phyloP scores from a whole-genome alignment of 2,329 filamentous ascomycete species.

The Alternaria conjuncta region DNA sequence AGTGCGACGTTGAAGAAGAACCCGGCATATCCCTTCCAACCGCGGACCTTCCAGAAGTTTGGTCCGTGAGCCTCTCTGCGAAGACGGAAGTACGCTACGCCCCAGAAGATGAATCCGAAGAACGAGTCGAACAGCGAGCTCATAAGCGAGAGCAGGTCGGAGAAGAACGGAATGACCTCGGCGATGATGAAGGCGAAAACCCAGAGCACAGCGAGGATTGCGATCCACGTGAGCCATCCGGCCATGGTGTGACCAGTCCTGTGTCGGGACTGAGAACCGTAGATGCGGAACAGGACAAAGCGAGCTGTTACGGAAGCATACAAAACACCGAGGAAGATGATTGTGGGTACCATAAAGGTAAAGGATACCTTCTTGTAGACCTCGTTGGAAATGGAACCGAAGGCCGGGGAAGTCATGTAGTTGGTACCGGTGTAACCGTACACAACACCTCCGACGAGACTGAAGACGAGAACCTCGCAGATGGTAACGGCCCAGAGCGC shows the following conservation, averaged over 20 bases:
- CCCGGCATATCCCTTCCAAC: constrained; percentile 60
- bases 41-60: constrained; percentile 60
- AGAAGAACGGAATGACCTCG: constrained; percentile 93
- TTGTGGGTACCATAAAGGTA: constrained; percentile 93
- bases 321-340: constrained; percentile 89
- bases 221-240: constrained; percentile 81
- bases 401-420: constrained; percentile 87
- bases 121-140: constrained; percentile 91
- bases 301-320: constrained; percentile 90
- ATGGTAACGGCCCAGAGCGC: constrained; percentile 90
- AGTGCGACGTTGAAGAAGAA: constrained; percentile 74
- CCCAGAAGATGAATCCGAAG: constrained; percentile 97
- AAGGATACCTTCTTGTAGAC: constrained; percentile 87
- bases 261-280: constrained; percentile 74
- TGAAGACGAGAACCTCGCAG: constrained; percentile 85
- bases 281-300: constrained; percentile 90
- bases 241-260: constrained; percentile 79
- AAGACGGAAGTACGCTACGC: constrained; percentile 80
- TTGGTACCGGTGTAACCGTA: constrained; percentile 90
- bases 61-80: constrained; percentile 67
- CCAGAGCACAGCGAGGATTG: constrained; percentile 78
- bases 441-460: constrained; percentile 77
- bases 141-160: constrained; percentile 75
- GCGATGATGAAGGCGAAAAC: constrained; percentile 90
- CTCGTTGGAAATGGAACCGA: constrained; percentile 77